Conservation (phyloP, 371 early-diverging fungal genomes). For the Mortierella sp. region DNA sequence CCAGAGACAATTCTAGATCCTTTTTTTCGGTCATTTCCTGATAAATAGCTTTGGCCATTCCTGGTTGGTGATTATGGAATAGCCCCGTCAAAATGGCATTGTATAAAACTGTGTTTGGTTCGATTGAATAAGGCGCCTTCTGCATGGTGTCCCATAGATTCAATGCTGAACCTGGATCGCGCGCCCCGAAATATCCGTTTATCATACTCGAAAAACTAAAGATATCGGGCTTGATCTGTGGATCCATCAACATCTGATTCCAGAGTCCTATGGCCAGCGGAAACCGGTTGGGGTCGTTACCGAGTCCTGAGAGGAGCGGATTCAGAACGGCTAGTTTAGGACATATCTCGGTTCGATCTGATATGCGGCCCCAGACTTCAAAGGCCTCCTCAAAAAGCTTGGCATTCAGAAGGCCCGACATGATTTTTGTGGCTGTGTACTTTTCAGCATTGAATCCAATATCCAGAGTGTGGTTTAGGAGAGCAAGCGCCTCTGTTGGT, state of each 20-base stretch:
- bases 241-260: slow-evolving; percentile 13
- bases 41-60: slow-evolving; percentile 26
- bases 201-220: slow-evolving; percentile 43
- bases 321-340: slow-evolving; percentile 14
- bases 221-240: slow-evolving; percentile 28
- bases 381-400: slow-evolving; percentile 22
- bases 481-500: slow-evolving; percentile 26
- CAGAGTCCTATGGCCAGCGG: slow-evolving; percentile 23
- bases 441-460: slow-evolving; percentile 31
- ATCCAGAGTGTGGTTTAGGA: slow-evolving; percentile 38
- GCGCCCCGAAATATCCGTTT: slow-evolving; percentile 30
- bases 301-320: slow-evolving; percentile 32
- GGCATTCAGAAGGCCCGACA: slow-evolving; percentile 35
- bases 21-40: slow-evolving; percentile 12
- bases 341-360: not conserved
- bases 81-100: slow-evolving; percentile 31
- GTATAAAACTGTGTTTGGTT: slow-evolving; percentile 23
- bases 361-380: slow-evolving; percentile 16
- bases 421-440: slow-evolving; percentile 13
- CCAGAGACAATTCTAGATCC: slow-evolving; percentile 15
- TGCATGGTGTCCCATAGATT: slow-evolving; percentile 35
- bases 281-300: slow-evolving; percentile 23
- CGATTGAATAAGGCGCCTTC: slow-evolving; percentile 22
- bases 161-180: slow-evolving; percentile 22
- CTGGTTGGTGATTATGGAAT: slow-evolving; percentile 35